Percentiles rank a stretch among this genome's conserved stretches.
These are phyloP conservation scores for Penicillium oxalicum DNA, from an alignment of 2,329 filamentous ascomycete genomes.

Conservation along the genomic window DNA sequence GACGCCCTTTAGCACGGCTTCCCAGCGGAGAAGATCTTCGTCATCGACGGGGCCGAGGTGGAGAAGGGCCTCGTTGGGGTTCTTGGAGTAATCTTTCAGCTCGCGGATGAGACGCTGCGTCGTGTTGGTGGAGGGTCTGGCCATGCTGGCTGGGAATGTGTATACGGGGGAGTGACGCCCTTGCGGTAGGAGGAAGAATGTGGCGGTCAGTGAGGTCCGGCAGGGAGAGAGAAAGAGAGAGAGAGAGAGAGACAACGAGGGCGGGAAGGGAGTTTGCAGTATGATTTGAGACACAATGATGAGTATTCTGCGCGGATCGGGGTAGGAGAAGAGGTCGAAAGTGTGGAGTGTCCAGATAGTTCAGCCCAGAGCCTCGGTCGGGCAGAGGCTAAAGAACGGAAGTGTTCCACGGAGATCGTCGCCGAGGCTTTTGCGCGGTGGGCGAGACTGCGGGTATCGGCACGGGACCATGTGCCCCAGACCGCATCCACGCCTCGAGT, in stretches of 20 bases:
- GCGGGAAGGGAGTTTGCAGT: no score
- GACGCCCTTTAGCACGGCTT: constrained; percentile 56
- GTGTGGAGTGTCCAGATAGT: not conserved
- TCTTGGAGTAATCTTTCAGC: constrained; percentile 51
- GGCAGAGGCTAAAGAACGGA: constrained; percentile 6
- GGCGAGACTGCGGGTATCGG: constrained; percentile 3
- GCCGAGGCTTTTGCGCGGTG: constrained; percentile 16
- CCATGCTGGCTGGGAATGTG: constrained; percentile 18
- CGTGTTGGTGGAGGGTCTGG: constrained; percentile 29
- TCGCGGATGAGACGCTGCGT: constrained; percentile 58
- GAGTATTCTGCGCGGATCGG: no score
- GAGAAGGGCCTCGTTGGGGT: constrained; percentile 52
- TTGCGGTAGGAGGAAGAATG: constrained; percentile 4
- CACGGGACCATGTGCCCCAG: constrained; percentile 3
- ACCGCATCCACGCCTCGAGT: constrained; percentile 5
- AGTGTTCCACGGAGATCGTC: constrained; percentile 6
- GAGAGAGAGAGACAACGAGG: no score
- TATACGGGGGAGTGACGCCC: not conserved
- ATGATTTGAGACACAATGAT: no score
- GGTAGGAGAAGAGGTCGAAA: not conserved
- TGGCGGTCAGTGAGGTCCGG: constrained; percentile 1
- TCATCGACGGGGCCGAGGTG: constrained; percentile 54
- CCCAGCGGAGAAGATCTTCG: constrained; percentile 54
- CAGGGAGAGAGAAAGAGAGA: not conserved
- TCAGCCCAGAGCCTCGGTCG: not conserved